phyloP scores from a whole-genome alignment of 805 yeast species.

The Ogataea pignaliae region DNA sequence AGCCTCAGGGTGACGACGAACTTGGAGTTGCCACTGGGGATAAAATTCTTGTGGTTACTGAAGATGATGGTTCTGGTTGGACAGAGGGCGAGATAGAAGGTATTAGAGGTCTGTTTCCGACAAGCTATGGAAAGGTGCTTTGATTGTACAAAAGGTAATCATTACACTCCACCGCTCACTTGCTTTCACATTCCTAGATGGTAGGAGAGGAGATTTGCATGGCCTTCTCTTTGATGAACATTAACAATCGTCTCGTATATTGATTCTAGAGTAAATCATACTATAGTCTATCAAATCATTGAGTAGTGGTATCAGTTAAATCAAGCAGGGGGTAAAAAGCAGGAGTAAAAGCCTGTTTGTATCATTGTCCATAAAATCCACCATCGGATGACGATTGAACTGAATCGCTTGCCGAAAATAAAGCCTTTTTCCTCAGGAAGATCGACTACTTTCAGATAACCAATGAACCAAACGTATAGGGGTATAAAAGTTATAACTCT shows the following conservation, averaged over 20 bases:
- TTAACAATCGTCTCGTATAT: too few species aligned
- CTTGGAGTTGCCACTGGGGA: constrained; percentile 71
- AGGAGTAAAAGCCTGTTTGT: constrained; percentile 71
- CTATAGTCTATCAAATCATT: too few species aligned
- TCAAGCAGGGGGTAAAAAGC: constrained; percentile 93
- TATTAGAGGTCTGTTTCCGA: constrained; percentile 67
- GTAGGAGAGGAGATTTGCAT: too few species aligned
- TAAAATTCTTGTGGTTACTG: constrained; percentile 58
- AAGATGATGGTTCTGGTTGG: constrained; percentile 88
- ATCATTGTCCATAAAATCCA: constrained; percentile 57
- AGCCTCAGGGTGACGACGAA: constrained; percentile 78
- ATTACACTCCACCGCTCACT: too few species aligned
- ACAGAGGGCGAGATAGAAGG: constrained; percentile 83
- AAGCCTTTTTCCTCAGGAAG: constrained; percentile 15
- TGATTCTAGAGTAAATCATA: too few species aligned
- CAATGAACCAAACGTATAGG: constrained; percentile 65
- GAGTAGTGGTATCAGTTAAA: background rate
- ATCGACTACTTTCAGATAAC: constrained; percentile 21
- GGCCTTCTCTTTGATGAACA: too few species aligned
- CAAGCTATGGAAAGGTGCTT: constrained; percentile 52
- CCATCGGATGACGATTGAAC: constrained; percentile 30
- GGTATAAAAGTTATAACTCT: constrained; percentile 79
- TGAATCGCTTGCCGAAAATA: constrained; percentile 1
- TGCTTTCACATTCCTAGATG: too few species aligned
- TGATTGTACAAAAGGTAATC: constrained; percentile 1